These are phyloP conservation scores for Melaleuca alternifolia DNA, from an alignment of 345 rosid species.

Conservation along the genomic window DNA sequence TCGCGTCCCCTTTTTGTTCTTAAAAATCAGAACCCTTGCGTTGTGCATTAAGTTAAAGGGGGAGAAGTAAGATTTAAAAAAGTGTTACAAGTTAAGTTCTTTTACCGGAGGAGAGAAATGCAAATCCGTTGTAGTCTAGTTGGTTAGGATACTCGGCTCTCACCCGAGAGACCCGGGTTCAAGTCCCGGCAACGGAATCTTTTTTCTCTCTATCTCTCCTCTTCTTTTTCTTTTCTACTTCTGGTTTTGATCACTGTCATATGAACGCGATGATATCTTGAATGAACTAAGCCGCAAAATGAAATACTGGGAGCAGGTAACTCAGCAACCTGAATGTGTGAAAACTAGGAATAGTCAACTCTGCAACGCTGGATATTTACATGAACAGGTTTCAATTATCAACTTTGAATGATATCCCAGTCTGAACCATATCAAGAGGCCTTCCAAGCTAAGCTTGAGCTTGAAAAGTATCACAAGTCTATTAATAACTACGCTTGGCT, in stretches of 20 bases:
- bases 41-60: too few relatives aligned
- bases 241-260: not conserved
- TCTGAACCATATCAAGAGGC: not conserved
- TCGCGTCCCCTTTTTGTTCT: too few relatives aligned
- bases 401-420: not conserved
- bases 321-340: not conserved
- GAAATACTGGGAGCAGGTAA: not conserved
- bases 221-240: not conserved
- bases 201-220: accelerated
- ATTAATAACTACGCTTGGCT: not conserved
- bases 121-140: conserved; percentile 35
- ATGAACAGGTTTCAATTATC: not conserved
- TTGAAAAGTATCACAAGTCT: not conserved
- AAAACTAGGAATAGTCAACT: not conserved
- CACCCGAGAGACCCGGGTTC: conserved; percentile 41
- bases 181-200: conserved; percentile 25
- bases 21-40: too few relatives aligned
- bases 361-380: not conserved
- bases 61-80: too few relatives aligned
- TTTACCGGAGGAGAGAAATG: too few relatives aligned
- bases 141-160: conserved; percentile 41
- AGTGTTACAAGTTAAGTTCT: too few relatives aligned
- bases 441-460: not conserved
- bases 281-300: not conserved
- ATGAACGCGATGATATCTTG: not conserved